phyloP scores from a whole-genome alignment of 176 grass and related monocot species.

The Oryza coarctata region DNA sequence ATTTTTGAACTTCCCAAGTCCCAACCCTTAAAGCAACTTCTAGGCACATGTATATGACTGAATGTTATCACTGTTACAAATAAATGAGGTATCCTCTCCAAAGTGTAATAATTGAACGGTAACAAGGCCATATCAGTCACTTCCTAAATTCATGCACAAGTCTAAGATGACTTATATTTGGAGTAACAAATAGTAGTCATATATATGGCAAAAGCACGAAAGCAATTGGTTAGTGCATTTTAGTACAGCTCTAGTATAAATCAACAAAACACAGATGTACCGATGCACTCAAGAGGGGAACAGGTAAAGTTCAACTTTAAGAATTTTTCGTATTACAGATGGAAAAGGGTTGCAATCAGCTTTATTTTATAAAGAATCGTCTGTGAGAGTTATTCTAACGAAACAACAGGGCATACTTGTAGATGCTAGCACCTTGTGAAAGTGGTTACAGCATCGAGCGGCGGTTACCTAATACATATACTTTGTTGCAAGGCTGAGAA shows the following conservation, averaged over 20 bases:
- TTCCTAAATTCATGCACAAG: background rate
- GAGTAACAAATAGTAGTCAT: background rate
- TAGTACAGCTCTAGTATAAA: background rate
- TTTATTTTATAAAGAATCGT: background rate
- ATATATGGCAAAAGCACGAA: background rate
- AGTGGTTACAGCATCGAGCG: background rate
- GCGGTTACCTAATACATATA: background rate
- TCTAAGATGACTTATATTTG: background rate
- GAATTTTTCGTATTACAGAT: background rate
- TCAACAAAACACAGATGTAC: background rate
- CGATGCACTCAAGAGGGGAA: background rate
- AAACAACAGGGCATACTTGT: background rate
- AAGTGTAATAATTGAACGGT: background rate
- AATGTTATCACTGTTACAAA: background rate
- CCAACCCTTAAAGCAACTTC: background rate
- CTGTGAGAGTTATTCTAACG: background rate
- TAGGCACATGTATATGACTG: background rate
- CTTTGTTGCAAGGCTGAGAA: background rate
- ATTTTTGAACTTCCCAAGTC: too few relatives aligned
- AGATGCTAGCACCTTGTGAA: background rate
- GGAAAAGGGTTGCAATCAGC: background rate
- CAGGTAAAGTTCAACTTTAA: background rate
- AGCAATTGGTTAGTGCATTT: background rate
- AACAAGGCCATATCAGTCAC: background rate
- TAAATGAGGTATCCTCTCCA: background rate